Base-by-base conservation (phyloP, 768 basidiomycete genomes). In the Suillus brevipes region DNA sequence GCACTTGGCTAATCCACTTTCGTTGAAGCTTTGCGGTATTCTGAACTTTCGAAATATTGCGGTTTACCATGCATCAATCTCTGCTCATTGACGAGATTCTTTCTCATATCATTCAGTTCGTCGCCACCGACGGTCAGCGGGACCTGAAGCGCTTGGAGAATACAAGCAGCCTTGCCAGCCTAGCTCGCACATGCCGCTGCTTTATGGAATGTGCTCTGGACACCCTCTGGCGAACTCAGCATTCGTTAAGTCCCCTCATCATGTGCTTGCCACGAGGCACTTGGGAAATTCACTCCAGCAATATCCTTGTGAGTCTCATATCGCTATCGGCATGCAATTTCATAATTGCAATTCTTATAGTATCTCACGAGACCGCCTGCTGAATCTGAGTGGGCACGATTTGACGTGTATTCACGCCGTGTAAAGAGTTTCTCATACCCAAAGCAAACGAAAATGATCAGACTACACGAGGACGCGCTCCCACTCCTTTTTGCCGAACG, bases 171-270 rank as follows among this genome's bases (percentile, higher is more conserved):
- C 61, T 76, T 37, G 73, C 75, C 4, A 70, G 60, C 49, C 69
- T 76, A 6, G 73, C 76, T 7, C 68, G 64, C 63, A 76, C 76
- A 4, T 76, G 76, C 57, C 76, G 70, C 31, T 43, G 64, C 28
- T 68, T 76, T 53, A 65, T 68, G 52, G 76, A 73, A 23, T 72
- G 69, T 4, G 70, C 74, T n/a, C 68, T 76, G 28, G 76, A 76
- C 52, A 64, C 74, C 37, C 75, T 76, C 42, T 76, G 75, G 75
- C 60, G 28, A 52, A 74, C 69, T 2, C 75, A 76, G 53, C 71
- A 73, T 61, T 73, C 75, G 7, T 66, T 76, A 9, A 66, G 66
- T 28, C 75, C 76, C 0, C 69, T 76, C 13, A 56, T 74, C 60
- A 73, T 74, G 73, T 76, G 73, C 25, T 56, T 76, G 6, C 72